Conservation (phyloP, 768 basidiomycete species). For the Coprinopsis sp. region DNA sequence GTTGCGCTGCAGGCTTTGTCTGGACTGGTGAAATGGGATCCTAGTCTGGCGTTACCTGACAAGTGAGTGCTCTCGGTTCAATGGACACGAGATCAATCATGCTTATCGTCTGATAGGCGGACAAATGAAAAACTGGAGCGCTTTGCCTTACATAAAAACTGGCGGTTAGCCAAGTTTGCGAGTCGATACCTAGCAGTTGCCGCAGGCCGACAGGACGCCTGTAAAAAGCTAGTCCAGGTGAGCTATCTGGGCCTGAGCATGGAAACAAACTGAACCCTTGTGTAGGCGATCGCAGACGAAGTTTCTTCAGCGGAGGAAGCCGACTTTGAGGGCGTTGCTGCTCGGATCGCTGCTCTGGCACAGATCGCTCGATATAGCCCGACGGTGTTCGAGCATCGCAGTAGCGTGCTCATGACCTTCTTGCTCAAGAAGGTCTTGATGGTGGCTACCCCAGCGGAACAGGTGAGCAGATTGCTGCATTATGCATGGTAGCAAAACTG, state of each 20-base stretch:
- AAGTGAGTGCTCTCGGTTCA: conserved; percentile 46
- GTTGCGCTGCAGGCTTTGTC: conserved; percentile 75
- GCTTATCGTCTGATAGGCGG: conserved; percentile 38
- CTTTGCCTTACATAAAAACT: conserved; percentile 54
- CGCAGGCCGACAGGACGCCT: conserved; percentile 46
- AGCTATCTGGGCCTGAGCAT: not conserved
- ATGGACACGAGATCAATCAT: not conserved
- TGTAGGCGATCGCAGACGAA: conserved; percentile 53
- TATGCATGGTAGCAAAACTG: not conserved
- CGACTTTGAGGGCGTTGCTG: conserved; percentile 45
- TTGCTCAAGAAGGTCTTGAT: conserved; percentile 68
- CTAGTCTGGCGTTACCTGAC: conserved; percentile 52
- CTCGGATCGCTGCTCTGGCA: conserved; percentile 66
- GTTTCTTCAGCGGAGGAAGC: conserved; percentile 45
- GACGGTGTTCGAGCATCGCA: conserved; percentile 72
- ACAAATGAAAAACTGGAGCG: conserved; percentile 60
- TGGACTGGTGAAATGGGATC: conserved; percentile 56
- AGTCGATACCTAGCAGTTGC: conserved; percentile 65
- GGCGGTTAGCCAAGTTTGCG: conserved; percentile 79
- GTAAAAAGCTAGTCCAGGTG: conserved; percentile 64
- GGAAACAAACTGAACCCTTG: not conserved
- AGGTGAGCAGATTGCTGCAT: conserved; percentile 36
- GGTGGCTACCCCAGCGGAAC: conserved; percentile 42
- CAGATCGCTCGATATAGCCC: conserved; percentile 69
- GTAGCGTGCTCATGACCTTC: conserved; percentile 69